Base-by-base conservation (phyloP, 2,329 filamentous ascomycete species). In the Bipolaris bicolor region DNA sequence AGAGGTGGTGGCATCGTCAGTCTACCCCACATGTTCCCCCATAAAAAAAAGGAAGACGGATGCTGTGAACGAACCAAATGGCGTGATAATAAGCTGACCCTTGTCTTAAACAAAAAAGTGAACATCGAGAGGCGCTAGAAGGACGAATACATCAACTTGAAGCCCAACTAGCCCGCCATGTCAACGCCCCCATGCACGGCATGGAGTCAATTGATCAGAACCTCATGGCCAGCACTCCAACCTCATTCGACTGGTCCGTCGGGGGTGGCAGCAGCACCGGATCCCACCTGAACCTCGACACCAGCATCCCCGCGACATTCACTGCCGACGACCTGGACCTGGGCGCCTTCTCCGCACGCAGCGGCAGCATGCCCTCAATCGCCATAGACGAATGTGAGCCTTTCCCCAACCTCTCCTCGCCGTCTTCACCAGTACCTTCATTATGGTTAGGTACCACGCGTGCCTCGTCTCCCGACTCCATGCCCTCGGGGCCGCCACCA, bases 101-200 rank as follows among this genome's bases (percentile, higher is more conserved):
- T 22, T 16, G 33, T 15, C 45, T 22, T 31, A 39, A 63, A 29
- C 26, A 29, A 29, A 29, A 29, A 64, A 75, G 74, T 40, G 74
- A 75, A 67, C 73, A 75, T 41, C 69, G 73, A 61, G 68, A 70
- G 45, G 73, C 72, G 20, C 58, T 76, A 33, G 74, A 75, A 54
- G 68, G 66, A 57, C 71, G 74, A 64, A 76, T 76, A 66, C 73
- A 75, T 46, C 72, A 75, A 36, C 63, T 76, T 9, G 74, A 76
- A 48, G 70, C 74, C 5, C 74, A 76, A 48, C 57, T 76, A 15
- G 71, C 72, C 18, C 67, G 71, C 5, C 71, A 75, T 29, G 70
- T 75, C 1, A 74, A 68, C 54, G 67, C 71, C 7, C 74, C 73
- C 18, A 74, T 75, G 68, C 70, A 74, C 37, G 73, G 72, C 9